Evolutionary conservation across 768 basidiomycete species (phyloP).

Genomic region (Panaeolus cyanescens): DNA sequence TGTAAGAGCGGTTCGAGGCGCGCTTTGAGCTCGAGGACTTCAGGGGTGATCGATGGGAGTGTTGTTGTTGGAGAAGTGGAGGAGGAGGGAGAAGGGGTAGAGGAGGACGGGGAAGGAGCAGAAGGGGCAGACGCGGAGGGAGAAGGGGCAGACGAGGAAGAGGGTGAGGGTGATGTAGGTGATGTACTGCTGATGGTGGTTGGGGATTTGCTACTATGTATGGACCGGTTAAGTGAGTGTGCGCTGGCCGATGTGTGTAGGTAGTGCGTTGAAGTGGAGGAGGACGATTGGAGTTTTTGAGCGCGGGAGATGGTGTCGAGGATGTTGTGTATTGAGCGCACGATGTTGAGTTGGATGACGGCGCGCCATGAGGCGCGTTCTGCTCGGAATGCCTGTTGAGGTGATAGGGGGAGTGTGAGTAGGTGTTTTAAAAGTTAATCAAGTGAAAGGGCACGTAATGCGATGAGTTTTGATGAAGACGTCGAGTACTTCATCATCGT

Average conservation of each 20-base stretch:
- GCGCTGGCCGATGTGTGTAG: constrained; percentile 11
- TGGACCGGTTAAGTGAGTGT: constrained; percentile 26
- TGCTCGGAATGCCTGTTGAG: constrained; percentile 48
- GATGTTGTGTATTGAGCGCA: constrained; percentile 66
- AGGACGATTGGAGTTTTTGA: constrained; percentile 18
- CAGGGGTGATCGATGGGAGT: constrained; percentile 38
- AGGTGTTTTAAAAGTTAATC: not conserved
- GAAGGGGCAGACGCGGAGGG: not conserved
- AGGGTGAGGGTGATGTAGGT: not conserved
- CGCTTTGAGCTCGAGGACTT: constrained; percentile 53
- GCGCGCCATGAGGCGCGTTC: constrained; percentile 68
- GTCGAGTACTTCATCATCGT: too few species aligned
- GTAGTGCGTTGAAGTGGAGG: constrained; percentile 16
- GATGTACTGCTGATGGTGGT: too few species aligned
- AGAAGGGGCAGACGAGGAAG: not conserved
- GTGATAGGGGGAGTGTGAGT: not conserved
- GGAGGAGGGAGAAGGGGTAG: constrained; percentile 8
- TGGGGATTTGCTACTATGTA: too few species aligned
- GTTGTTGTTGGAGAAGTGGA: constrained; percentile 23
- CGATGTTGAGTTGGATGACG: constrained; percentile 72
- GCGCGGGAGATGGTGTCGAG: constrained; percentile 52
- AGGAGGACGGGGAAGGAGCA: constrained; percentile 14
- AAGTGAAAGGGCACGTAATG: too few species aligned
- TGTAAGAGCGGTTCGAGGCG: constrained; percentile 63
- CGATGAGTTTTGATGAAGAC: too few species aligned